Evolutionary conservation across 1,139 yeast species (phyloP).

Genomic region (Kodamaea suecica): DNA sequence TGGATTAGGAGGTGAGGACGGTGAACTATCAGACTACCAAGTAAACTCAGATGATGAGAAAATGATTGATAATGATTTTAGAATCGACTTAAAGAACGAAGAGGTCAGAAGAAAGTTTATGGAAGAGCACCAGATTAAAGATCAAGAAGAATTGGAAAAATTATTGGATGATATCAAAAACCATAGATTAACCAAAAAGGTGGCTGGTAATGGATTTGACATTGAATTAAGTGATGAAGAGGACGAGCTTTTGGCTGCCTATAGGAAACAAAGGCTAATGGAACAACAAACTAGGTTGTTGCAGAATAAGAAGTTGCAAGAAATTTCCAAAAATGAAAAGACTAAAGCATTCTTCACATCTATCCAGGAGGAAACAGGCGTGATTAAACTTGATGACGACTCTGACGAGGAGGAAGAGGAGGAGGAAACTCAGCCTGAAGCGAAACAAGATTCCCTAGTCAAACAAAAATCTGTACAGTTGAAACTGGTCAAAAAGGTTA

Average conservation of each 20-base stretch:
- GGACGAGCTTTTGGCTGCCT: slow-evolving; percentile 54
- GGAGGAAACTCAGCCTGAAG: slow-evolving; percentile 4
- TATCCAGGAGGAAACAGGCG: slow-evolving; percentile 48
- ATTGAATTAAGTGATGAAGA: slow-evolving; percentile 68
- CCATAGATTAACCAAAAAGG: slow-evolving; percentile 72
- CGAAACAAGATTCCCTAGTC: slow-evolving; percentile 10
- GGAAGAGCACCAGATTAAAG: slow-evolving; percentile 67
- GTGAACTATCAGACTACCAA: slow-evolving; percentile 56
- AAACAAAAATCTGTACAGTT: too few species aligned
- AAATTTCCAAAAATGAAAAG: slow-evolving; percentile 49
- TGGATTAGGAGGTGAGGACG: slow-evolving; percentile 82
- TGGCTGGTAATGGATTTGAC: slow-evolving; percentile 53
- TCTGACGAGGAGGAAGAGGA: slow-evolving; percentile 23
- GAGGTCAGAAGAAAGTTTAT: slow-evolving; percentile 61
- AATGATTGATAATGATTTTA: slow-evolving; percentile 74
- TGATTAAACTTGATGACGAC: slow-evolving; percentile 27
- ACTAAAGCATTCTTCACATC: slow-evolving; percentile 73
- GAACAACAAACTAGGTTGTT: slow-evolving; percentile 55
- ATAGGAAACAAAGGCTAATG: slow-evolving; percentile 49
- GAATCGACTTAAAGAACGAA: slow-evolving; percentile 55
- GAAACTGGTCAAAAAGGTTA: slow-evolving; percentile 21
- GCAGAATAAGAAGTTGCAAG: slow-evolving; percentile 51
- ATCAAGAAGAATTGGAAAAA: slow-evolving; percentile 67
- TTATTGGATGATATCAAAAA: slow-evolving; percentile 79
- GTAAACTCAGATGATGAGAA: slow-evolving; percentile 77